These are phyloP conservation scores for Botryobasidium botryosum DNA, from an alignment of 768 basidiomycete species.

Conservation along the genomic window DNA sequence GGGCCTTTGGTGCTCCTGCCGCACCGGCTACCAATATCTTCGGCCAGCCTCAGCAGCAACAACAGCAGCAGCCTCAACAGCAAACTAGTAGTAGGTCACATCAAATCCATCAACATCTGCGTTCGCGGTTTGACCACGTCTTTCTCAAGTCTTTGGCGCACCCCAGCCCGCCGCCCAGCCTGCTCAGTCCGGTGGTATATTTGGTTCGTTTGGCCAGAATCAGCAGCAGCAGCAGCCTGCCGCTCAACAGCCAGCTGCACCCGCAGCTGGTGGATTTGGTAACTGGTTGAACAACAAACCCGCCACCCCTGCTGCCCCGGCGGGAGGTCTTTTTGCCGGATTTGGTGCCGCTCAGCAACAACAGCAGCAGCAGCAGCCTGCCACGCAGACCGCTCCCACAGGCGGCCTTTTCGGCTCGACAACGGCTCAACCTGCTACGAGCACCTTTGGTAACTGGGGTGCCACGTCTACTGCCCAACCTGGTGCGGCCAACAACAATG, in stretches of 20 bases:
- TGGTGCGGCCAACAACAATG: no score
- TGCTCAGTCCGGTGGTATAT: not conserved
- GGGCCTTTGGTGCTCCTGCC: conserved; percentile 17
- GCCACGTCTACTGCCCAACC: no score
- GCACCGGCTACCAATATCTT: conserved; percentile 1
- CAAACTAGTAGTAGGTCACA: not conserved
- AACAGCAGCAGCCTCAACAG: conserved; percentile 24
- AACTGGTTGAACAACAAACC: no score
- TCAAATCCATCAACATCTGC: not conserved
- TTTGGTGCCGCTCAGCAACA: conserved; percentile 19
- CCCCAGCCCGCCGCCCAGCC: no score
- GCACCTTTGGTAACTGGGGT: no score
- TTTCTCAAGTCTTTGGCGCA: not conserved
- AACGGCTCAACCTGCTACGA: not conserved
- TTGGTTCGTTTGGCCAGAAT: conserved; percentile 5
- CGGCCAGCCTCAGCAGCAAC: conserved; percentile 13
- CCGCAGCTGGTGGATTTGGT: conserved; percentile 27
- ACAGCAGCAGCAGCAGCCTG: conserved; percentile 15
- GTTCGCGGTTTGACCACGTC: no score
- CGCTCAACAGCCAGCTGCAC: conserved; percentile 13
- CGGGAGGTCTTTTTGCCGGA: conserved; percentile 30
- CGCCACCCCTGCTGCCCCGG: conserved; percentile 14
- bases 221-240: not conserved
- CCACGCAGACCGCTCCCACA: conserved; percentile 4
- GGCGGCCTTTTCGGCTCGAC: conserved; percentile 1